These are phyloP conservation scores for Clitopilus hobsonii DNA, from an alignment of 768 basidiomycete genomes.

Conservation along the genomic window DNA sequence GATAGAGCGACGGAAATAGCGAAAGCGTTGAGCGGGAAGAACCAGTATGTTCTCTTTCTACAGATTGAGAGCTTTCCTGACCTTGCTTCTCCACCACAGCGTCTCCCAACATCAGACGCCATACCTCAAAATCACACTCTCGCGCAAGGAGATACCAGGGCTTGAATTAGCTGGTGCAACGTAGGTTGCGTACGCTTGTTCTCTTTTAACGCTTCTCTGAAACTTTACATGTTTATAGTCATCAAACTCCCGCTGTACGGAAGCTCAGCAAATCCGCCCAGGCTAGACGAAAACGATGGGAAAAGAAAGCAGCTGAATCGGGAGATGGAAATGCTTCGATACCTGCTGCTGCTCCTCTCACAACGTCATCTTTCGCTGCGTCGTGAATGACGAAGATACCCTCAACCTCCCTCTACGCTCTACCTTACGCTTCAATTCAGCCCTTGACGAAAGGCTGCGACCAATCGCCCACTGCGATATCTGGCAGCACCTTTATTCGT, in stretches of 20 bases:
- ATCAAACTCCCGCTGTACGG: conserved; percentile 50
- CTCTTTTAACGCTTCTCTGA: neutral
- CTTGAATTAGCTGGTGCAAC: conserved; percentile 40
- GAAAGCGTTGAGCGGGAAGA: conserved; percentile 50
- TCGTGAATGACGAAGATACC: too few species aligned
- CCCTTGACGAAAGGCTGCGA: too few species aligned
- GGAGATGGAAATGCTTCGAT: too few species aligned
- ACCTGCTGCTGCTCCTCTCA: too few species aligned
- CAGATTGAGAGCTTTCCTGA: neutral
- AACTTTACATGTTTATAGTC: conserved; percentile 28
- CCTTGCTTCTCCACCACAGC: conserved; percentile 31
- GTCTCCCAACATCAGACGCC: conserved; percentile 52
- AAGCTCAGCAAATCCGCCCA: conserved; percentile 54
- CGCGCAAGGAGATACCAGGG: conserved; percentile 36
- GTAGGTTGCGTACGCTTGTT: conserved; percentile 29
- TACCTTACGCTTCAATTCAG: too few species aligned
- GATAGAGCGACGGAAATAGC: conserved; percentile 31
- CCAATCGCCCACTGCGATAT: too few species aligned
- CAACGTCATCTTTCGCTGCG: too few species aligned
- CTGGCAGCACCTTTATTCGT: too few species aligned
- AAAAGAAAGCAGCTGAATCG: too few species aligned
- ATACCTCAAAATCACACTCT: conserved; percentile 69
- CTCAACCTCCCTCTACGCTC: too few species aligned
- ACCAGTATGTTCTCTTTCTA: conserved; percentile 42
- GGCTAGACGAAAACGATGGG: too few species aligned